Base-by-base conservation (phyloP, 192 early-diverging fungal genomes). In the Backusella tuberculispora region DNA sequence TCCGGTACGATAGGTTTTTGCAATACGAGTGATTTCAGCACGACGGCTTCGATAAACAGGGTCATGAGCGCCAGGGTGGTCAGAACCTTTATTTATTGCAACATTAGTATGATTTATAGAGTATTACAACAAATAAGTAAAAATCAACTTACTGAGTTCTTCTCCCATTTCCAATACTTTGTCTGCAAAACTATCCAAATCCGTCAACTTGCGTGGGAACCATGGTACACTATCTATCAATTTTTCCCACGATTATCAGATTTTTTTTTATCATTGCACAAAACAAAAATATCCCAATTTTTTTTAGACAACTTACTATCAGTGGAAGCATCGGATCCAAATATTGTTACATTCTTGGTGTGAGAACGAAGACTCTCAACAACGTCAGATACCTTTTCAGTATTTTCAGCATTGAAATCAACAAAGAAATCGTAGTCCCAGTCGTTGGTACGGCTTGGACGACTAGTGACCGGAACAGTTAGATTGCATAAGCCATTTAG, bases 1-100 rank as follows among this genome's bases (percentile, higher is more conserved):
- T 4, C 97, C 97, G 53, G 83, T 86, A 74, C 76, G 83, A 82
- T 93, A 93, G 53, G 84, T 89, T 80, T 93, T 92, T 67, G 97
- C 97, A 80, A 91, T 89, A 45, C 86, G 80, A 53, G 95, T 94
- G 69, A 99, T 97, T 71, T 94, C 91, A 15, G 87, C 82, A 44
- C 97, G 90, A 37, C 97, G 88, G 34, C 84, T 85, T 26, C 97
- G 90, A 85, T 99, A 99, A 44, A 75, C 88, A 15, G 88, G 85
- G 76, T 99, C 97, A 46, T 87, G 88, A 74, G 95, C 96, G 50
- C 97, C 97, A 21, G 97, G 97, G 78, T 99, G 97, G 80, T 98
- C 97, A 43, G 93, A 90, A 53, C 87, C 91, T 90, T 21, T 60
- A 10, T 21, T 60, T 43, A 9, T 50, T 50, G n/a, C 13, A 26